Percentiles rank a stretch among this genome's conserved stretches.
Conservation (phyloP, 2,329 filamentous ascomycete genomes). For the Xylaria sp. region DNA sequence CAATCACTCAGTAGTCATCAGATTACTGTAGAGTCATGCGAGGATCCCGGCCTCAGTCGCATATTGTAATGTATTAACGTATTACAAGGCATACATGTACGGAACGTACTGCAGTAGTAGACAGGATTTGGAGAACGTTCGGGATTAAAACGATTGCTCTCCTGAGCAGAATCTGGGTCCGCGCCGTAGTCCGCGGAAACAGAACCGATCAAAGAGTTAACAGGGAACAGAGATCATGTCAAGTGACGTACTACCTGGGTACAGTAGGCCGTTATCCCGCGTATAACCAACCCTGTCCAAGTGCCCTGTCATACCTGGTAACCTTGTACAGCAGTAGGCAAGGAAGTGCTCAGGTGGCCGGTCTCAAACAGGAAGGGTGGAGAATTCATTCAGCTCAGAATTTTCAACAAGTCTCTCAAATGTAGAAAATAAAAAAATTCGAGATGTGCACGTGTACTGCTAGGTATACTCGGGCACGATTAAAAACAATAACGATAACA, state of each 20-base stretch:
- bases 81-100: neutral
- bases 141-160: neutral
- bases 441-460: constrained; percentile 6
- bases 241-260: constrained; percentile 26
- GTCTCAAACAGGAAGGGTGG: neutral
- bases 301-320: neutral
- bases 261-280: neutral
- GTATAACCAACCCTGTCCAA: neutral
- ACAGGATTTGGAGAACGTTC: neutral
- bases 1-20: neutral
- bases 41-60: constrained; percentile 1
- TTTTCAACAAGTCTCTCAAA: neutral
- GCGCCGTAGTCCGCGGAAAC: neutral
- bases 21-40: constrained; percentile 4
- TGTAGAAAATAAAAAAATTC: neutral
- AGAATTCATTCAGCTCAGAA: constrained; percentile 4
- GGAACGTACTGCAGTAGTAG: too few relatives aligned
- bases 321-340: too few relatives aligned
- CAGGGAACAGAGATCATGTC: constrained; percentile 4
- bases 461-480: neutral
- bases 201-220: constrained; percentile 4
- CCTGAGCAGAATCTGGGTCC: constrained; percentile 4
- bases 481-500: neutral
- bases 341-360: constrained; percentile 5
- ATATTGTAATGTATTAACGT: neutral